A percentile compares a stretch with the other conserved stretches of the same genome.
These are phyloP conservation scores for Dendrobium officinale DNA, from an alignment of 106 monocot species.

Conservation along the genomic window DNA sequence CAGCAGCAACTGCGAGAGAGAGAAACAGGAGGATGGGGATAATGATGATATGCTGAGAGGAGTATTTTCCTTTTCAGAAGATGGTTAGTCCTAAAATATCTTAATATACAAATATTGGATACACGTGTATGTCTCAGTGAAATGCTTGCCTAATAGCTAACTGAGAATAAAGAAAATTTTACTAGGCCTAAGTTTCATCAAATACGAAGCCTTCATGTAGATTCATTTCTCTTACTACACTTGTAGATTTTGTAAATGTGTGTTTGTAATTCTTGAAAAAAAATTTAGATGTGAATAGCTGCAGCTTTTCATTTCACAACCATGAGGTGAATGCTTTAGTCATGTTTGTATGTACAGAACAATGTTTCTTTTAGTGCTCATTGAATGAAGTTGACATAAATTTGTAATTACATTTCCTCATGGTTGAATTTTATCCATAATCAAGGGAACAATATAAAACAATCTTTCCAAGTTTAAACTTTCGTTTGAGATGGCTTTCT, in stretches of 20 bases:
- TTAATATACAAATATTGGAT: background rate
- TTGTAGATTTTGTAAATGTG: constrained; percentile 1
- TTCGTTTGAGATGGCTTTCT: no score
- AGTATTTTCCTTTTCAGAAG: constrained; percentile 83
- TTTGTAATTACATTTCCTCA: background rate
- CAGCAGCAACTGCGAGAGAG: constrained; percentile 70
- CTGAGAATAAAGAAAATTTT: background rate
- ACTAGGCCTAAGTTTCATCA: background rate
- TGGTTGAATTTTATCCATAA: no score
- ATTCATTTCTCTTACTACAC: background rate
- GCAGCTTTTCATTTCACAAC: background rate
- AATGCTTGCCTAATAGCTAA: background rate
- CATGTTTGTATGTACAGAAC: constrained; percentile 2
- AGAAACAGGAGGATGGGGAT: constrained; percentile 65
- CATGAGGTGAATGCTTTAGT: background rate
- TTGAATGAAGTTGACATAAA: background rate
- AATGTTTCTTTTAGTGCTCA: background rate
- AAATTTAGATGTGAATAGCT: background rate
- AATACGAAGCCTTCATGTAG: background rate
- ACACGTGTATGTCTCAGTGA: background rate
- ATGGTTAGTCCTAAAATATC: constrained; percentile 29
- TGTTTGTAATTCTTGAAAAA: background rate
- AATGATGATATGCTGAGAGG: constrained; percentile 70
- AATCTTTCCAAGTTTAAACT: no score
- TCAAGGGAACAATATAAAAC: no score